These are phyloP conservation scores for Chamaenerion angustifolium DNA, from an alignment of 345 rosid species.

Conservation along the genomic window DNA sequence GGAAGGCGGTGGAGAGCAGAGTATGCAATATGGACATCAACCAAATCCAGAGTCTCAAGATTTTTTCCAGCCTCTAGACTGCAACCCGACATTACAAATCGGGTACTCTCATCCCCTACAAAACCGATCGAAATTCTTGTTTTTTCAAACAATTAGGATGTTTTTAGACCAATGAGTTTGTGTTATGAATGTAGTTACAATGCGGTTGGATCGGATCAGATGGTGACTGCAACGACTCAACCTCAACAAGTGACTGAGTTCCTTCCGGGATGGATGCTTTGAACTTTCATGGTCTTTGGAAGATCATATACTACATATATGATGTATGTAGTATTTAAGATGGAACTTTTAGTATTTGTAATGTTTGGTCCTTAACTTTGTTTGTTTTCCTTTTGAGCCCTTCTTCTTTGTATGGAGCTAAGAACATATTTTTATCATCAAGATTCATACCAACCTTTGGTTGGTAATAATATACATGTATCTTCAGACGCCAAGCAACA, in stretches of 20 bases:
- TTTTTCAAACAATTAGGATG: no score
- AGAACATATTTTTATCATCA: no score
- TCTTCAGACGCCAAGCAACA: no score
- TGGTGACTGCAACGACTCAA: slow-evolving; percentile 25
- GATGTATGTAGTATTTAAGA: neutral
- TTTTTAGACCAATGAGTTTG: neutral
- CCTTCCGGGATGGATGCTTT: slow-evolving; percentile 98
- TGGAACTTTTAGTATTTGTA: no score
- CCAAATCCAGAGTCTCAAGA: slow-evolving; percentile 40
- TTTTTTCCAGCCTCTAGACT: slow-evolving; percentile 62
- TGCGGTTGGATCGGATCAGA: slow-evolving; percentile 57
- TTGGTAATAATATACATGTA: no score
- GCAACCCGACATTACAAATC: slow-evolving; percentile 93
- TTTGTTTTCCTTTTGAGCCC: no score
- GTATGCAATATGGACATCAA: slow-evolving; percentile 45
- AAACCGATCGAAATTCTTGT: no score
- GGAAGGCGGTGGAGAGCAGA: slow-evolving; percentile 56
- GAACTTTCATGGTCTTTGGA: slow-evolving; percentile 7
- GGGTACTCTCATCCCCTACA: slow-evolving; percentile 45
- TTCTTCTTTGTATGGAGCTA: no score
- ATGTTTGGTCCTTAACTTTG: no score
- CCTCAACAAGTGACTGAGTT: slow-evolving; percentile 63
- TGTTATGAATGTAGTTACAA: slow-evolving; percentile 23
- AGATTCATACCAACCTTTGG: no score
- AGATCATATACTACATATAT: neutral